Conservation (phyloP, 2,329 filamentous ascomycete species). For the Periconia sp. region DNA sequence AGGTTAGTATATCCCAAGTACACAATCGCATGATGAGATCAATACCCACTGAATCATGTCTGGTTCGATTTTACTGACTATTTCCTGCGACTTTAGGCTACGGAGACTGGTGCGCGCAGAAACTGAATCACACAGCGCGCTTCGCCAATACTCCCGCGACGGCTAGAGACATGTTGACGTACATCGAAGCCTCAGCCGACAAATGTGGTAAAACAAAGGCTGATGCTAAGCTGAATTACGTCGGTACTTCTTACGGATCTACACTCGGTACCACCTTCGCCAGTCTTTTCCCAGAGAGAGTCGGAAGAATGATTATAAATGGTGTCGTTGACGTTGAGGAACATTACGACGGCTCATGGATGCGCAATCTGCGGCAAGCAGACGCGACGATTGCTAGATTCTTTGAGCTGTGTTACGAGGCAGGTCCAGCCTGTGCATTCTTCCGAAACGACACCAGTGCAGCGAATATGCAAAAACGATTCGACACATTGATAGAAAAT, state of each 20-base stretch:
- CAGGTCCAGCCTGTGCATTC: conserved; percentile 34
- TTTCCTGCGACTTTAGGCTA: too few species aligned
- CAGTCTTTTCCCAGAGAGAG: conserved; percentile 34
- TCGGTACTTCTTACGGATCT: conserved; percentile 48
- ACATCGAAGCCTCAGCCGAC: conserved; percentile 6
- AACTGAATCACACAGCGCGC: conserved; percentile 5
- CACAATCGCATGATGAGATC: too few species aligned
- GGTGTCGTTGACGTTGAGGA: conserved; percentile 5
- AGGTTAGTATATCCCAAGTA: too few species aligned
- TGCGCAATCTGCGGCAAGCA: conserved; percentile 2
- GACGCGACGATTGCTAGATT: conserved; percentile 45
- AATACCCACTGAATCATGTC: too few species aligned
- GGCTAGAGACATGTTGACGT: conserved; percentile 16
- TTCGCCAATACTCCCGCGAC: conserved; percentile 12
- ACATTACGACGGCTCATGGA: conserved; percentile 10
- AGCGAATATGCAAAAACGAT: conserved; percentile 7
- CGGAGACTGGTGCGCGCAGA: conserved; percentile 10
- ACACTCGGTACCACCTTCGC: conserved; percentile 49
- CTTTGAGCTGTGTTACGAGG: conserved; percentile 55
- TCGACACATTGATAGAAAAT: conserved; percentile 3
- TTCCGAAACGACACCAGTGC: conserved; percentile 4
- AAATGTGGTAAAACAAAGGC: conserved; percentile 3
- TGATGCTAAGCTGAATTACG: conserved; percentile 32
- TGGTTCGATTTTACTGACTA: too few species aligned
- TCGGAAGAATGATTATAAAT: conserved; percentile 44